Conservation (phyloP, 768 basidiomycete species). For the Pleurotus eryngii region DNA sequence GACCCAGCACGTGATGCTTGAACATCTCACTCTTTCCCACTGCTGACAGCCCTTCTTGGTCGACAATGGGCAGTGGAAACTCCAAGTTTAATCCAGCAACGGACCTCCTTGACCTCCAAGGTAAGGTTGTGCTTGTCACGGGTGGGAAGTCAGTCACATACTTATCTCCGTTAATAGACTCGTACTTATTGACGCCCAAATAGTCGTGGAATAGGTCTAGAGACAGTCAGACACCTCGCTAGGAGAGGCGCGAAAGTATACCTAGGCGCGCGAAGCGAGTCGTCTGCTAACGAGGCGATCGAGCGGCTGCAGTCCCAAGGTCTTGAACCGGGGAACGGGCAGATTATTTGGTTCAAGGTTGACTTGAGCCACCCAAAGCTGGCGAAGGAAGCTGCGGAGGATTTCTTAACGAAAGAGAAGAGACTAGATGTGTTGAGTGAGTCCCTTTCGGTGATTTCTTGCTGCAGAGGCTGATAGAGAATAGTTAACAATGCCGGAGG, state of each 20-base stretch:
- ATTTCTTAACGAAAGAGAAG: constrained; percentile 44
- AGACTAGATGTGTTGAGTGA: constrained; percentile 54
- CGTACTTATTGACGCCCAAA: background rate
- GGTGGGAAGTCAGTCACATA: constrained; percentile 48
- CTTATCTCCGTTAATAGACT: background rate
- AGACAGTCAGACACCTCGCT: constrained; percentile 49
- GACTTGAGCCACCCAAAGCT: constrained; percentile 47
- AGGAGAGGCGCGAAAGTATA: constrained; percentile 57
- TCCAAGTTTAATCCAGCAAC: constrained; percentile 29
- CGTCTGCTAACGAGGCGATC: constrained; percentile 46
- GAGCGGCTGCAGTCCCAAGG: constrained; percentile 40
- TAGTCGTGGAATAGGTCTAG: constrained; percentile 37
- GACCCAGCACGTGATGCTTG: no score
- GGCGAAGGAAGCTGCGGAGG: constrained; percentile 46
- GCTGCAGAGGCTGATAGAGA: background rate
- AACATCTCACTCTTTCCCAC: no score
- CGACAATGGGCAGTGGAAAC: constrained; percentile 14
- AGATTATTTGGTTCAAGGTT: constrained; percentile 46
- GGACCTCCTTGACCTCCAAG: constrained; percentile 42
- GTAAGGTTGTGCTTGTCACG: constrained; percentile 54
- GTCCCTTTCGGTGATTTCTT: constrained; percentile 14
- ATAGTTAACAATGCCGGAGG: constrained; percentile 56
- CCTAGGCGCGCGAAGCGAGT: constrained; percentile 48
- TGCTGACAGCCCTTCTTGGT: no score
- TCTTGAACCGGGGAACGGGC: constrained; percentile 39